Base-by-base conservation (phyloP, 306 rosid species). In the Hippophae rhamnoides region DNA sequence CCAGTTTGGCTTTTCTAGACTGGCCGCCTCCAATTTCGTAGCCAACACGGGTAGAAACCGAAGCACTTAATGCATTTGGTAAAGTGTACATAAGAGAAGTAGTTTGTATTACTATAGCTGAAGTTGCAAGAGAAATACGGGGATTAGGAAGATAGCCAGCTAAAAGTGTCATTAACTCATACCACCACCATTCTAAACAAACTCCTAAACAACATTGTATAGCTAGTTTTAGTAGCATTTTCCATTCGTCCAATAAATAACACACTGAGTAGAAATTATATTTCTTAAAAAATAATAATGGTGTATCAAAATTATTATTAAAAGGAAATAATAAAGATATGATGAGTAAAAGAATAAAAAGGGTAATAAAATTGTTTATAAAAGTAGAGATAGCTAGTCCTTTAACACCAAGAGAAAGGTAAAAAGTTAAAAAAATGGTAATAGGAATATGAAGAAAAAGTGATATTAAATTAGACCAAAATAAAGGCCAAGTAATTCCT, bases 161-260 rank as follows among this genome's bases (percentile, higher is more conserved):
- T 10, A 72, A 55, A 56, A 72, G 10, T 11, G 72, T 72, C 78
- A 73, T 73, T 61, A 68, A 52, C 62, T 56, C 73, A 46, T 73
- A 67, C 73, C 95, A 90, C 97, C 97, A 90, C 97, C 97, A 90
- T 54, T 90, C 95, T 40, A 90, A 70, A 44, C 97, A 90, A 18
- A 90, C 95, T 1, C 73, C 94, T 8, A 87, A 66, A n/a, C 95
- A 90, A 66, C 94, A 86, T 7, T 86, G 89, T 40, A 84, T 61
- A 0, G 85, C 73, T 7, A 86, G 64, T 44, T 75, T 68, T 3
- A 87, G 71, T 8, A 90, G 67, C 72, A 62, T 74, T 7, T 78
- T 67, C 94, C 94, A 90, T 54, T 74, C 83, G 25, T 79, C 75
- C 1, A 68, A 44, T 18, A 6, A 18, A 18, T 18, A 31, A 25